Evolutionary conservation across 2,329 filamentous ascomycete species (phyloP).

Genomic region (Huntiella moniliformis): DNA sequence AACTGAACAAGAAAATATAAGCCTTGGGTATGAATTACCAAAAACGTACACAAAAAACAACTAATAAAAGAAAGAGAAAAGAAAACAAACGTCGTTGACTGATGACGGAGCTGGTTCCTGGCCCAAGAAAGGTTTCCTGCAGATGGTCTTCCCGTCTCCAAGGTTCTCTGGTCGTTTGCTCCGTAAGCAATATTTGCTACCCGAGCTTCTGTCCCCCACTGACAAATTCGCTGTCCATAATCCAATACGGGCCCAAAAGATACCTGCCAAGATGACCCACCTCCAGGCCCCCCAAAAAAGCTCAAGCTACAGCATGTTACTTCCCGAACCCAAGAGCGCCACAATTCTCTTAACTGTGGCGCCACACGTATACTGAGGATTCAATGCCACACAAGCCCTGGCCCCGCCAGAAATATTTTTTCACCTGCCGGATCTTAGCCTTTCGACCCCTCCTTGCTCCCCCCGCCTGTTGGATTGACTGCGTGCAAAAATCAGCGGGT

Average conservation of each 20-base stretch:
- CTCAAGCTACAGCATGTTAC: not conserved
- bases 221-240: too few relatives aligned
- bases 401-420: conserved; percentile 12
- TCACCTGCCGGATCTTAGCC: conserved; percentile 8
- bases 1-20: too few relatives aligned
- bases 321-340: not conserved
- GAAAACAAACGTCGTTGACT: not conserved
- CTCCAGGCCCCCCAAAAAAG: not conserved
- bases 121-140: not conserved
- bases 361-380: conserved; percentile 5
- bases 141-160: not conserved
- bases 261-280: too few relatives aligned
- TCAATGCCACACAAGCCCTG: conserved; percentile 12
- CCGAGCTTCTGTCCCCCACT: not conserved
- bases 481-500: conserved; percentile 10
- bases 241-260: too few relatives aligned
- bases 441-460: conserved; percentile 11
- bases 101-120: not conserved
- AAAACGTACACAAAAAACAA: too few relatives aligned
- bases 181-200: conserved; percentile 4
- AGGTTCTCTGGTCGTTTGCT: conserved; percentile 1
- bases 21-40: too few relatives aligned
- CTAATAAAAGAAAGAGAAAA: not conserved
- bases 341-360: not conserved
- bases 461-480: not conserved